Evolutionary conservation across 2,329 filamentous ascomycete species (phyloP), one percentile per base, ranked within the genome.

Genomic region (Xylaria sp.): DNA sequence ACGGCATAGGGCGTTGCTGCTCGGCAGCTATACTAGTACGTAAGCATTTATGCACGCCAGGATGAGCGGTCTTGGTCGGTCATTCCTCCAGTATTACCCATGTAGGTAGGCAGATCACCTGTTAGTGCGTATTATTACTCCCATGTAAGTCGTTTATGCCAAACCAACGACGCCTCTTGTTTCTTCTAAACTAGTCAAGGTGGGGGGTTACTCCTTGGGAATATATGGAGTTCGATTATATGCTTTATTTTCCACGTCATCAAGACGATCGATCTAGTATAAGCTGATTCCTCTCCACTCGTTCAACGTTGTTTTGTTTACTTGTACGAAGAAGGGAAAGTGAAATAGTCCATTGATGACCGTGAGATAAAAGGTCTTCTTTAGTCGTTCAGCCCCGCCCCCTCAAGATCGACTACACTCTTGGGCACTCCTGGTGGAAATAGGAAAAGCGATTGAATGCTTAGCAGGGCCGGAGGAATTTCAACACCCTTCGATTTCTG

Each of bases 11-110:
- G 20, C 28, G 28, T 66, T 20, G 54, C 49, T 67, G 40, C 56
- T 60, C 60, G 60, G 61, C 61, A 54, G 20, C 10, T 49, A 26
- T 44, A 11, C 56, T 60, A 66, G 59, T 59, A 59, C 63, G 63
- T 69, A 59, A 66, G 59, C 63, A 46, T 63, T 67, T 38, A 69
- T 69, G 67, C 67, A 63, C 36, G 42, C 59, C 59, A 63, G 58
- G 28, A 66, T 46, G 11, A 38, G 11, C 53, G n/a, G 53, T 54
- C 58, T 58, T 58, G 44, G 58, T 60, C 42, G 13, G 58, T 46
- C 58, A 66, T 66, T 68, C 66, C 59, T 64, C 60, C 61, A 31
- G 64, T 56, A 31, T 42, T 59, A 64, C 65, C 60, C 40, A 59
- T 64, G 51, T 38, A 57, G 13, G 46, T 46, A 33, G 54, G 62